Conservation (phyloP, 2,329 filamentous ascomycete species). For the Penicillium sp. region DNA sequence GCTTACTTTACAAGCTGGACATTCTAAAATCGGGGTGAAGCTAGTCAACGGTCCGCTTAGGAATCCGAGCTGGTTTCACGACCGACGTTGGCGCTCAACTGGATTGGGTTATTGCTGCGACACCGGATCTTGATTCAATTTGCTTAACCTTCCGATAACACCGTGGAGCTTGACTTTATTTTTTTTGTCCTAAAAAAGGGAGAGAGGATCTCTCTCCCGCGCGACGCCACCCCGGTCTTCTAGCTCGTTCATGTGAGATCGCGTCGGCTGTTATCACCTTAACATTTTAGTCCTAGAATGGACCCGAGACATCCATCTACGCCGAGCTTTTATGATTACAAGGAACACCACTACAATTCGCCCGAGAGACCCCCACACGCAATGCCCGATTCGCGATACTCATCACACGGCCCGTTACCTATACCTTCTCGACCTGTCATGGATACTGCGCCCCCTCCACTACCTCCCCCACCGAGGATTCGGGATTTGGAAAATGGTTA, state of each 20-base stretch:
- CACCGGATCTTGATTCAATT: constrained; percentile 18
- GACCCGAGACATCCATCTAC: constrained; percentile 45
- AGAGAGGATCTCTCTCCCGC: neutral
- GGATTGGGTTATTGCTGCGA: constrained; percentile 25
- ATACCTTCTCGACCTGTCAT: constrained; percentile 58
- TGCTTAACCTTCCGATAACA: constrained; percentile 7
- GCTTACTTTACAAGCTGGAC: constrained; percentile 21
- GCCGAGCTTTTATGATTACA: constrained; percentile 45
- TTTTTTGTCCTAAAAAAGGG: neutral
- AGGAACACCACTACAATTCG: constrained; percentile 32
- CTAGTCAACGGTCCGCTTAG: constrained; percentile 17
- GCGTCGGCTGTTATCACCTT: neutral
- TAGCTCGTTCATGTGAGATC: neutral
- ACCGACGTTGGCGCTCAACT: constrained; percentile 25
- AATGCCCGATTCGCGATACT: constrained; percentile 43
- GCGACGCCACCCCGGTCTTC: constrained; percentile 8
- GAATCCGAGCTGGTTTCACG: constrained; percentile 23
- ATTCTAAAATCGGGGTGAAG: constrained; percentile 14
- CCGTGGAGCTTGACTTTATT: constrained; percentile 6
- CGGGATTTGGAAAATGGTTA: constrained; percentile 57
- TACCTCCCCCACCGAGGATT: constrained; percentile 65
- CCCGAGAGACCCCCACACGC: constrained; percentile 39
- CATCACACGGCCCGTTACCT: constrained; percentile 58
- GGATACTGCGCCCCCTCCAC: constrained; percentile 57
- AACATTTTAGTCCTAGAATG: constrained; percentile 37